Conservation (phyloP, 2,329 filamentous ascomycete species). For the Fusarium sp. region DNA sequence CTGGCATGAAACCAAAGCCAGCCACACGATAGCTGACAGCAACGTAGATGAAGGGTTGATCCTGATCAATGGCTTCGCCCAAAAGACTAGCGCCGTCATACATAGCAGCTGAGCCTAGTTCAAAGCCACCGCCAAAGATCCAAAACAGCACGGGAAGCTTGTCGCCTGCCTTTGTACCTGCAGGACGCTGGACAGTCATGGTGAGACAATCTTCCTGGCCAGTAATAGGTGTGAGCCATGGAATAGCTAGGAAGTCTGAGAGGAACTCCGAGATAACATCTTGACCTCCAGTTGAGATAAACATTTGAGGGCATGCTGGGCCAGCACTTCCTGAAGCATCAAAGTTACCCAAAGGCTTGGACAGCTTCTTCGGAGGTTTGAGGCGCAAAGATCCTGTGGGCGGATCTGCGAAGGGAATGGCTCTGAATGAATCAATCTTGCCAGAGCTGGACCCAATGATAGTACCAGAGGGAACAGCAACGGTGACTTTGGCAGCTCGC, state of each 20-base stretch:
- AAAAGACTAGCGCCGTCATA: slow-evolving; percentile 69
- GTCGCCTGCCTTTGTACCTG: slow-evolving; percentile 66
- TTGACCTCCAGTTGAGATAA: slow-evolving; percentile 65
- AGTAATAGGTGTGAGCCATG: slow-evolving; percentile 69
- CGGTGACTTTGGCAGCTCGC: slow-evolving; percentile 64
- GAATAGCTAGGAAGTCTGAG: slow-evolving; percentile 66
- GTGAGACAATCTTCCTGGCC: slow-evolving; percentile 77
- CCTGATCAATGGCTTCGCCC: slow-evolving; percentile 58
- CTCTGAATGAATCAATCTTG: slow-evolving; percentile 77
- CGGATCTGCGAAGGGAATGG: slow-evolving; percentile 82
- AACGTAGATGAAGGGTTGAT: slow-evolving; percentile 78
- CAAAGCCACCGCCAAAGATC: slow-evolving; percentile 79
- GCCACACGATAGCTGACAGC: slow-evolving; percentile 84
- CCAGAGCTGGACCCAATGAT: slow-evolving; percentile 64
- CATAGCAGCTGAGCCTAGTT: slow-evolving; percentile 65
- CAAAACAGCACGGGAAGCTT: slow-evolving; percentile 79
- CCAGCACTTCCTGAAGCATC: slow-evolving; percentile 69
- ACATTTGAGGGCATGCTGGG: slow-evolving; percentile 80
- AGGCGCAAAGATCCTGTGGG: slow-evolving; percentile 78
- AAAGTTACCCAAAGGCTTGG: slow-evolving; percentile 70
- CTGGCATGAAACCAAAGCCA: slow-evolving; percentile 81
- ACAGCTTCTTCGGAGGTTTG: slow-evolving; percentile 75
- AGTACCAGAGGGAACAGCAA: slow-evolving; percentile 70
- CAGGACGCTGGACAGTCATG: slow-evolving; percentile 72
- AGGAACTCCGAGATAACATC: slow-evolving; percentile 62